phyloP scores from a whole-genome alignment of 2,329 filamentous ascomycete species.

The Phyllosticta ampelicida region DNA sequence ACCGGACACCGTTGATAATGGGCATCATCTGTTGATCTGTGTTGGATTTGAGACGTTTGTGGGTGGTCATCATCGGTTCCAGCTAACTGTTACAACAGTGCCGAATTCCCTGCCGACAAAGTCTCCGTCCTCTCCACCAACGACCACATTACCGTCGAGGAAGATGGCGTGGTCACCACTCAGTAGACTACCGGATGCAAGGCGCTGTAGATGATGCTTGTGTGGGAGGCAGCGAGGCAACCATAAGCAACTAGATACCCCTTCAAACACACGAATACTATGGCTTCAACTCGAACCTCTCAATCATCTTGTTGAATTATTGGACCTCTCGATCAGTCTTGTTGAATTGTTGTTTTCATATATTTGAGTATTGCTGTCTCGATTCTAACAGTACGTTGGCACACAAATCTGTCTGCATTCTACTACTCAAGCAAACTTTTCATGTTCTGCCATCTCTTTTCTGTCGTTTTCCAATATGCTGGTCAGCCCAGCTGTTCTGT shows the following conservation, averaged over 20 bases:
- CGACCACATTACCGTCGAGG: conserved; percentile 70
- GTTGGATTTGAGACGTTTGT: not conserved
- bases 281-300: not conserved
- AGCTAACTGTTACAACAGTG: conserved; percentile 40
- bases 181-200: conserved; percentile 43
- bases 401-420: no score
- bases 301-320: no score
- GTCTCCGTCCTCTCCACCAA: conserved; percentile 55
- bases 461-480: no score
- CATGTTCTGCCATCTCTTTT: no score
- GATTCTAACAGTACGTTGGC: no score
- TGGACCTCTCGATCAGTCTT: no score
- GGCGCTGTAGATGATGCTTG: conserved; percentile 8
- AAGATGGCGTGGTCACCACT: conserved; percentile 57
- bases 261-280: conserved; percentile 5
- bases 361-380: no score
- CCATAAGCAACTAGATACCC: conserved; percentile 8
- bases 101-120: conserved; percentile 57
- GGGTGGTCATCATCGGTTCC: conserved; percentile 1
- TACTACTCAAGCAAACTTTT: no score
- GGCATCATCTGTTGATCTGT: not conserved
- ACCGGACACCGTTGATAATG: not conserved
- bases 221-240: conserved; percentile 4
- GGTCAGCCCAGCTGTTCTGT: no score
- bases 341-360: no score